Percentiles rank a stretch among this genome's conserved stretches.
Evolutionary conservation across 2,329 filamentous ascomycete species (phyloP).

Genomic region (Fusarium burgessii): DNA sequence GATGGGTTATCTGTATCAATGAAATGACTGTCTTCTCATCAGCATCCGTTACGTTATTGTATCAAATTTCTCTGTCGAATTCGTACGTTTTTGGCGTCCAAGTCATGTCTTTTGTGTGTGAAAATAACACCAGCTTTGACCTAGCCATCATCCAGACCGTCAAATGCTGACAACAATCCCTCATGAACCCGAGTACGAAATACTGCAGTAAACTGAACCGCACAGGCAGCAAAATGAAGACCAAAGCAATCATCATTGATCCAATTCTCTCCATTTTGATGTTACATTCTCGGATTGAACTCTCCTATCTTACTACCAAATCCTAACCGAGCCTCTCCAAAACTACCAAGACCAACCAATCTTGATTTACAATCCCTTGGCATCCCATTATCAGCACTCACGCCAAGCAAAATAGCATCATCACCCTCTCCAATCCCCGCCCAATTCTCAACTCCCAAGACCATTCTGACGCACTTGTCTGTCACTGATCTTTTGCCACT

Average conservation of each 20-base stretch:
- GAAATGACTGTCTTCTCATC: background rate
- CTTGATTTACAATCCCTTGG: conserved; percentile 20
- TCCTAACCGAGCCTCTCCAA: background rate
- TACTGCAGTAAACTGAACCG: too few species aligned
- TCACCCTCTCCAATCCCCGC: background rate
- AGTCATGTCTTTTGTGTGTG: background rate
- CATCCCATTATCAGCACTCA: conserved; percentile 6
- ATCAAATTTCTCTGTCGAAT: too few species aligned
- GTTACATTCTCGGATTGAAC: background rate
- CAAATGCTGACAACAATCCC: background rate
- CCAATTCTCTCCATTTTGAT: background rate
- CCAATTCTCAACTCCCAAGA: background rate
- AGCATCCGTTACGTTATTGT: too few species aligned
- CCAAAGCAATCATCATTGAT: background rate
- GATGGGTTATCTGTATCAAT: background rate
- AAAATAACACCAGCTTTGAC: background rate
- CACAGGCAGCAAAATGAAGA: background rate
- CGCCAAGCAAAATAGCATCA: conserved; percentile 32
- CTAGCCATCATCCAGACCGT: background rate
- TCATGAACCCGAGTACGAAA: background rate
- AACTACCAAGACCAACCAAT: background rate
- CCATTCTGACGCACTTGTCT: background rate
- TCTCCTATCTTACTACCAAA: background rate
- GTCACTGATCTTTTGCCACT: conserved; percentile 10
- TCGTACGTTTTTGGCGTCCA: too few species aligned